These are phyloP conservation scores for Zoysia matrella DNA, from an alignment of 202 grass and related monocot genomes.

Conservation along the genomic window DNA sequence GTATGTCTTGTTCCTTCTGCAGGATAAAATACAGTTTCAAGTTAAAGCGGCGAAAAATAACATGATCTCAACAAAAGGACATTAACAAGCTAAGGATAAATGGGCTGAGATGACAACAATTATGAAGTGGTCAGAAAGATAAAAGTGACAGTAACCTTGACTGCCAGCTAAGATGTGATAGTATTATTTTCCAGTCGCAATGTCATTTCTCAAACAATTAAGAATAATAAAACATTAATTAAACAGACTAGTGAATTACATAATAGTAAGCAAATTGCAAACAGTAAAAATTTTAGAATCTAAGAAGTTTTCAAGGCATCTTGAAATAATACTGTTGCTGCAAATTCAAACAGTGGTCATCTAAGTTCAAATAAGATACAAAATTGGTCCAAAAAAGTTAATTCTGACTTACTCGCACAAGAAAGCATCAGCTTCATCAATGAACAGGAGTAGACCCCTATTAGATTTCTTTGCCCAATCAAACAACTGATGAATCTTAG, in stretches of 20 bases:
- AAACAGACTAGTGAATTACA: background rate
- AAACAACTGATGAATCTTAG: slow-evolving; percentile 99
- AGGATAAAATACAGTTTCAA: slow-evolving; percentile 41
- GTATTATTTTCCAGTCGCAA: background rate
- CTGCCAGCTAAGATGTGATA: background rate
- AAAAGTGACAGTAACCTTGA: background rate
- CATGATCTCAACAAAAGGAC: background rate
- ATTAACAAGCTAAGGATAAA: too few relatives aligned
- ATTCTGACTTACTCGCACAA: slow-evolving; percentile 91
- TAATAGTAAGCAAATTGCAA: background rate
- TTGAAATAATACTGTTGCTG: slow-evolving; percentile 34
- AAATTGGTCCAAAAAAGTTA: background rate
- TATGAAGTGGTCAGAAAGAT: slow-evolving; percentile 12
- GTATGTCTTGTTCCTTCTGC: slow-evolving; percentile 93
- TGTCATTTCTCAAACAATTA: slow-evolving; percentile 16
- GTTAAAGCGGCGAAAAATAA: background rate
- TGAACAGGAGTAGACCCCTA: slow-evolving; percentile 90
- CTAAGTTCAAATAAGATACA: slow-evolving; percentile 25
- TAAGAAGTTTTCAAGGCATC: slow-evolving; percentile 10
- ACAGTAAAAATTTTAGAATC: slow-evolving; percentile 9
- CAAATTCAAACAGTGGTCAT: slow-evolving; percentile 24
- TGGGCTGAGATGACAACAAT: too few relatives aligned
- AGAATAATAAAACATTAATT: background rate
- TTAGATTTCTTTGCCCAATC: slow-evolving; percentile 99
- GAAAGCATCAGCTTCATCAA: slow-evolving; percentile 98